These are phyloP conservation scores for Colletotrichum lindemuthianum DNA, from an alignment of 2,329 filamentous ascomycete genomes.

Conservation along the genomic window DNA sequence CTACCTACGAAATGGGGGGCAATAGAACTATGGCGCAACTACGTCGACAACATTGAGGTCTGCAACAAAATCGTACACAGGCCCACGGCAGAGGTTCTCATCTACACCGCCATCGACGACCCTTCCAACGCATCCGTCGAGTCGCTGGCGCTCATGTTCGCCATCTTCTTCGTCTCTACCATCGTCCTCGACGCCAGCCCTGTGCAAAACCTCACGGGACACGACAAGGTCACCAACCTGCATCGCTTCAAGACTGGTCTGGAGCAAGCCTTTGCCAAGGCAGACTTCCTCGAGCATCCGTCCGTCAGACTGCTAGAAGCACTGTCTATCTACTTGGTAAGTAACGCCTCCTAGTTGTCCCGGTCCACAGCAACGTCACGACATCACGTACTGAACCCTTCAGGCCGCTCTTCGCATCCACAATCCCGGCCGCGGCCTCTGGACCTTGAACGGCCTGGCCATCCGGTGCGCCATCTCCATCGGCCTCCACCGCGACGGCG, in stretches of 20 bases:
- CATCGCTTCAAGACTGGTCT: constrained; percentile 45
- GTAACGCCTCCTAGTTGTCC: not conserved
- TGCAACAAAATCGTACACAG: constrained; percentile 44
- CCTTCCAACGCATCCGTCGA: constrained; percentile 42
- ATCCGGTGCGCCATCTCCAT: constrained; percentile 60
- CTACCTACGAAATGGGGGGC: constrained; percentile 41
- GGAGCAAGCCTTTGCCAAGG: constrained; percentile 50
- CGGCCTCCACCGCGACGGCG: constrained; percentile 60
- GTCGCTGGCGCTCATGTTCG: constrained; percentile 51
- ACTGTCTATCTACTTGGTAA: constrained; percentile 50
- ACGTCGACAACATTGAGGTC: constrained; percentile 42
- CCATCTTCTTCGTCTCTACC: constrained; percentile 61
- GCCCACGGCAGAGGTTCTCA: constrained; percentile 43
- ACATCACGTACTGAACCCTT: constrained; percentile 16
- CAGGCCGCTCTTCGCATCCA: constrained; percentile 45
- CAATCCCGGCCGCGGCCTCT: constrained; percentile 48
- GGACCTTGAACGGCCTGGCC: constrained; percentile 55
- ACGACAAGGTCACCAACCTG: constrained; percentile 40
- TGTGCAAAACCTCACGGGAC: constrained; percentile 41
- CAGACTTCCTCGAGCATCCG: constrained; percentile 52
- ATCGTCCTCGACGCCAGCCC: constrained; percentile 51
- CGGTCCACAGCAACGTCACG: not conserved
- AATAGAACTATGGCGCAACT: constrained; percentile 45
- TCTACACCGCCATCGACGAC: constrained; percentile 46
- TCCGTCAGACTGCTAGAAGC: constrained; percentile 49